These are phyloP conservation scores for Podospora bellae-mahoneyi DNA, from an alignment of 495 filamentous ascomycete species.

Conservation along the genomic window DNA sequence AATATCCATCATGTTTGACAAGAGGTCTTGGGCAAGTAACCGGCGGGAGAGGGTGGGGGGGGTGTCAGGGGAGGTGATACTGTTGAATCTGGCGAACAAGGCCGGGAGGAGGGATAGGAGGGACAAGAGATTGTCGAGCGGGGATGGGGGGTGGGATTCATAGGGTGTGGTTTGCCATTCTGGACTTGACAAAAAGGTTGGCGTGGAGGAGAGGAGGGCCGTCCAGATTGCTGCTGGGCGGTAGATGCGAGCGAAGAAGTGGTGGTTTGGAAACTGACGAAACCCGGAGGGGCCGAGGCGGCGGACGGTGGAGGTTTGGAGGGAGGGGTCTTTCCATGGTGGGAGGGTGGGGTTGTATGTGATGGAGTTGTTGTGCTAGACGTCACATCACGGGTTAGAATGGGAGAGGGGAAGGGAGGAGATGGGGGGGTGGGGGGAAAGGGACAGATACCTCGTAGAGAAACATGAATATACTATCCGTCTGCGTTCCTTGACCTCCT, in stretches of 20 bases:
- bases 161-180: constrained; percentile 46
- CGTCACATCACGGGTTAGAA: no score
- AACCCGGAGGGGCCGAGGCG: constrained; percentile 37
- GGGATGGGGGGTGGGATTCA: constrained; percentile 42
- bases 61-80: constrained; percentile 29
- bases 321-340: not conserved
- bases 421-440: no score
- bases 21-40: constrained; percentile 40
- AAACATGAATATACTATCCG: constrained; percentile 40
- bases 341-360: constrained; percentile 27
- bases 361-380: constrained; percentile 33
- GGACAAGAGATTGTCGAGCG: constrained; percentile 45
- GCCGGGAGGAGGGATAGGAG: constrained; percentile 38
- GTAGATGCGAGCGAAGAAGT: constrained; percentile 49
- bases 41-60: constrained; percentile 31
- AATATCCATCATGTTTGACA: constrained; percentile 39
- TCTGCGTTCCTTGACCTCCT: constrained; percentile 8
- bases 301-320: not conserved
- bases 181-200: constrained; percentile 40
- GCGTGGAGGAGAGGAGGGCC: constrained; percentile 43
- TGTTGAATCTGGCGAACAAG: constrained; percentile 37
- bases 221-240: constrained; percentile 42
- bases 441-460: constrained; percentile 42
- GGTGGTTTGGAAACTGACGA: constrained; percentile 44
- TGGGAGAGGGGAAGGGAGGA: not conserved